Evolutionary conservation across 2,329 filamentous ascomycete genomes (phyloP).

Genomic region (Microdochium bolleyi): DNA sequence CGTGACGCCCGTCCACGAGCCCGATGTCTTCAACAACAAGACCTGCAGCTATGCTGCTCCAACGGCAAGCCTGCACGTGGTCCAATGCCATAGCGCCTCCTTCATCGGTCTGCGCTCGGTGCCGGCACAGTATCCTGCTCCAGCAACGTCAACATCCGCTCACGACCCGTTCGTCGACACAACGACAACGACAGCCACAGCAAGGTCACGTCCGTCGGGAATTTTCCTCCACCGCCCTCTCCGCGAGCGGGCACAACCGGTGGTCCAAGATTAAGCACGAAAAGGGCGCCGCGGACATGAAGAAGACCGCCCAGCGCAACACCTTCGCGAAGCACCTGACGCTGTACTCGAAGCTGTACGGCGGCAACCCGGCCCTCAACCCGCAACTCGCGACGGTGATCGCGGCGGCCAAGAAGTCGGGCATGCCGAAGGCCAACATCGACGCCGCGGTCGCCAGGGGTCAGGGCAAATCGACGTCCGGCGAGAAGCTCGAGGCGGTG

Average conservation of each 20-base stretch:
- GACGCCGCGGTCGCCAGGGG: constrained; percentile 82
- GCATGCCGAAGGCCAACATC: constrained; percentile 76
- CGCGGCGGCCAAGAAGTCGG: constrained; percentile 71
- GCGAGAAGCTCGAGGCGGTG: constrained; percentile 67
- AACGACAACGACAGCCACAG: background rate
- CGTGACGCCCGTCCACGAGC: background rate
- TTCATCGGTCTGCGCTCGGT: background rate
- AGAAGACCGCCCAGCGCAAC: constrained; percentile 65
- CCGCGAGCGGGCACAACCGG: constrained; percentile 70
- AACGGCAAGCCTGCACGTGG: background rate
- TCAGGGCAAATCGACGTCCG: constrained; percentile 71
- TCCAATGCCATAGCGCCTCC: background rate
- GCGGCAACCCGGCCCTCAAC: constrained; percentile 66
- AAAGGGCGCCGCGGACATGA: constrained; percentile 78
- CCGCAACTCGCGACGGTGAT: constrained; percentile 68
- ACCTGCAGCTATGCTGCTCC: background rate
- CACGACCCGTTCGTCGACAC: too few relatives aligned
- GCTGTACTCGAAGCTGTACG: constrained; percentile 69
- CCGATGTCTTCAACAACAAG: background rate
- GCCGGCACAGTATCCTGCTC: background rate
- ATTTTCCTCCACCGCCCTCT: constrained; percentile 34
- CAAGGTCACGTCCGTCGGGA: constrained; percentile 19
- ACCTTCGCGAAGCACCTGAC: constrained; percentile 65
- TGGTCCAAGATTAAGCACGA: constrained; percentile 97
- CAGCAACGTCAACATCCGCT: background rate